phyloP scores from a whole-genome alignment of 495 filamentous ascomycete species.

The Chaetomium tenue region DNA sequence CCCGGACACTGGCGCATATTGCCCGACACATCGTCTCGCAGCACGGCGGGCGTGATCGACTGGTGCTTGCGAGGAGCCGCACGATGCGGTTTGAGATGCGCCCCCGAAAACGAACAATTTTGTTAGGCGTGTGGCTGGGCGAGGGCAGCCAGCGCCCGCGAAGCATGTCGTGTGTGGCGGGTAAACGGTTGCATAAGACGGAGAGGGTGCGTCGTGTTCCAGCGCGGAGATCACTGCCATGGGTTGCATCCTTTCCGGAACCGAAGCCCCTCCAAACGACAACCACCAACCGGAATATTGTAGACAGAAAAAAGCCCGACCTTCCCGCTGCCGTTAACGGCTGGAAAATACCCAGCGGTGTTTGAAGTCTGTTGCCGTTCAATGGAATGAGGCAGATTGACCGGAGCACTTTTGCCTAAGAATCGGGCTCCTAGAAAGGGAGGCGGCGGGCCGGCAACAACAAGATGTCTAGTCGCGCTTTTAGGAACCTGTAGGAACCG shows the following conservation, averaged over 20 bases:
- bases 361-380: conserved; percentile 25
- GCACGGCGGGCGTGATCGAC: conserved; percentile 32
- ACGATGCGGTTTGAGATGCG: conserved; percentile 29
- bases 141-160: neutral
- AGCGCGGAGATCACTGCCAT: conserved; percentile 33
- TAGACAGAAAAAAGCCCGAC: neutral
- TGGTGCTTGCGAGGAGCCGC: conserved; percentile 24
- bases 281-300: conserved; percentile 7
- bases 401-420: conserved; percentile 20
- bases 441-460: conserved; percentile 2
- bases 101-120: conserved; percentile 18
- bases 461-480: neutral
- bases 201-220: conserved; percentile 29
- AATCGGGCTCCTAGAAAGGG: neutral
- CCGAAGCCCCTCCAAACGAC: neutral
- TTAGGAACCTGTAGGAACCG: neutral
- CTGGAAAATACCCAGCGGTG: conserved; percentile 17
- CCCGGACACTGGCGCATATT: conserved; percentile 24
- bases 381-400: conserved; percentile 9
- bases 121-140: conserved; percentile 18
- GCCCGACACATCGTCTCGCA: conserved; percentile 14
- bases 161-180: conserved; percentile 22
- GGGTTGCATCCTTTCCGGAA: conserved; percentile 11
- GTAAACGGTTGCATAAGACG: conserved; percentile 35
- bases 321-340: neutral